Percentiles rank a stretch among this genome's conserved stretches.
Conservation (phyloP, 108 stramenopile genomes). For the Discostella pseudostelligera region DNA sequence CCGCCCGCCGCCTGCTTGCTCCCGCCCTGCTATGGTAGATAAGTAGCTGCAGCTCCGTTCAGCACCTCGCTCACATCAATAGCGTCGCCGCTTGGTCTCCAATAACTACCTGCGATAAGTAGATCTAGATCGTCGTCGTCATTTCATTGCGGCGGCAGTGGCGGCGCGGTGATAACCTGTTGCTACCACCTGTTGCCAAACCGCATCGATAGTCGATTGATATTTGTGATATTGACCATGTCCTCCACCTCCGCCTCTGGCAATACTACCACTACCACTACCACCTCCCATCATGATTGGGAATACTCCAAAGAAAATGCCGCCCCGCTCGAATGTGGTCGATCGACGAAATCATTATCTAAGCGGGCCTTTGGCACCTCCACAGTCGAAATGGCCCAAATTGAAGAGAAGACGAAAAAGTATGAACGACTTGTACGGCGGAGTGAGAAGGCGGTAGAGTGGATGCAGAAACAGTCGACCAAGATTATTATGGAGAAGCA, state of each 20-base stretch:
- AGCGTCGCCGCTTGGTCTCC: no score
- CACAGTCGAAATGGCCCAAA: conserved; percentile 10
- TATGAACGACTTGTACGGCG: conserved; percentile 68
- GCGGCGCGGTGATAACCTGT: no score
- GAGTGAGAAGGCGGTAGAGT: conserved; percentile 50
- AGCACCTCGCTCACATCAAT: no score
- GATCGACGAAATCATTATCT: conserved; percentile 55
- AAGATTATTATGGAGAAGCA: background rate
- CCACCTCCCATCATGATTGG: conserved; percentile 47
- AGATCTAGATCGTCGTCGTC: no score
- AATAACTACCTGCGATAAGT: no score
- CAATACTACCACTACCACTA: conserved; percentile 1
- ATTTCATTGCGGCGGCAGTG: no score
- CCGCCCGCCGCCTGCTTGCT: no score
- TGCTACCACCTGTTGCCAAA: no score
- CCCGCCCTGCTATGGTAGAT: no score
- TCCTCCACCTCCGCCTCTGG: background rate
- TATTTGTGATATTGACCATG: background rate
- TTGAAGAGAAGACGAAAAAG: conserved; percentile 38
- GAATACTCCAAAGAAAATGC: conserved; percentile 82
- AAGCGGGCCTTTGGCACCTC: conserved; percentile 38
- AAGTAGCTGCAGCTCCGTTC: no score
- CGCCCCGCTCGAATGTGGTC: conserved; percentile 77
- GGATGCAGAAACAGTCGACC: conserved; percentile 21
- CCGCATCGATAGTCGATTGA: background rate